A percentile compares a stretch with the other conserved stretches of the same genome.
Evolutionary conservation across 2,329 filamentous ascomycete genomes (phyloP).

Genomic region (Alternaria postmessia): DNA sequence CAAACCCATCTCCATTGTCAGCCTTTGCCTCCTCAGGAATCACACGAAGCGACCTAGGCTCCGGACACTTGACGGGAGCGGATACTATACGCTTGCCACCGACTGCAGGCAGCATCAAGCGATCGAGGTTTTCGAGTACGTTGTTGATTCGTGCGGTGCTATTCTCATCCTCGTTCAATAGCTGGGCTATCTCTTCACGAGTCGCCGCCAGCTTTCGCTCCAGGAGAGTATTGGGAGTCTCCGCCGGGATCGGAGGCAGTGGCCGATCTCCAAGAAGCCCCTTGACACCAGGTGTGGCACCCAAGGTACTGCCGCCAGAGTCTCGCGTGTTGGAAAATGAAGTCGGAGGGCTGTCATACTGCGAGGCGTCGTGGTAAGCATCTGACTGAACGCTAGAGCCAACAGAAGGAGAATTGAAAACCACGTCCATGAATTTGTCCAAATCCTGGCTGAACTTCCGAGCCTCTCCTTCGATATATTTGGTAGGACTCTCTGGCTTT

Average conservation of each 20-base stretch:
- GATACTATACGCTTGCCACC: constrained; percentile 56
- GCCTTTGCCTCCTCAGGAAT: constrained; percentile 61
- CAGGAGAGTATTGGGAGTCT: constrained; percentile 62
- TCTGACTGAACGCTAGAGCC: constrained; percentile 58
- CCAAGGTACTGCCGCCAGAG: constrained; percentile 41
- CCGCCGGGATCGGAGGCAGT: constrained; percentile 54
- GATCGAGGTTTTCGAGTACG: constrained; percentile 68
- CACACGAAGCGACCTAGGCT: constrained; percentile 54
- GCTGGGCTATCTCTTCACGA: constrained; percentile 64
- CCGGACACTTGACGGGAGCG: constrained; percentile 50
- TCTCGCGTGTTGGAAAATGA: constrained; percentile 54
- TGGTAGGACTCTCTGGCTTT: constrained; percentile 56
- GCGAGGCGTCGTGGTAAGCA: constrained; percentile 36
- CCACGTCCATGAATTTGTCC: constrained; percentile 89
- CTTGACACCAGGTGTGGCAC: constrained; percentile 40
- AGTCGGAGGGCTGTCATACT: constrained; percentile 62
- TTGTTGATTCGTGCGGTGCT: constrained; percentile 63
- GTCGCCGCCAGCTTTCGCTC: constrained; percentile 66
- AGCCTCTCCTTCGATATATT: constrained; percentile 76
- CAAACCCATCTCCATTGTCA: constrained; percentile 46
- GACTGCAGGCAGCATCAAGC: constrained; percentile 59
- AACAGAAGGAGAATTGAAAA: constrained; percentile 76
- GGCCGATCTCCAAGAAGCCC: constrained; percentile 51
- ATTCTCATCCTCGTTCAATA: constrained; percentile 57
- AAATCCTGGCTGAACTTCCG: constrained; percentile 84